Evolutionary conservation across 2,329 filamentous ascomycete species (phyloP).

Genomic region (Colletotrichum limetticola): DNA sequence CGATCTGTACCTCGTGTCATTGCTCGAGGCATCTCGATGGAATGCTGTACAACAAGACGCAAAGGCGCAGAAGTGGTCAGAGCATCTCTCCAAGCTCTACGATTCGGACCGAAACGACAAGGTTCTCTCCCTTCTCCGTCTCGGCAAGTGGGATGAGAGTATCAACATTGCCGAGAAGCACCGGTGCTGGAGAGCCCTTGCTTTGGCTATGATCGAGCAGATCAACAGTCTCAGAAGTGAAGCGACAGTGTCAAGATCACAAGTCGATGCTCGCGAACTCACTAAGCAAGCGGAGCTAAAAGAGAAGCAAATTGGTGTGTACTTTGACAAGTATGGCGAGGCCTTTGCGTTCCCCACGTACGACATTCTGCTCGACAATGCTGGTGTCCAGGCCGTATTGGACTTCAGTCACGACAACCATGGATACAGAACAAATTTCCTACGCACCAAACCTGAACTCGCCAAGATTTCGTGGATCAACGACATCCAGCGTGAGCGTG

Average conservation of each 20-base stretch:
- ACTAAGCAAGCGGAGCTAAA: constrained; percentile 57
- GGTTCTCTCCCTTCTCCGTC: constrained; percentile 63
- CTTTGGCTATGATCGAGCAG: constrained; percentile 65
- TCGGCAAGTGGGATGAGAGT: constrained; percentile 67
- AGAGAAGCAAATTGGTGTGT: constrained; percentile 57
- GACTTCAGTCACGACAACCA: constrained; percentile 76
- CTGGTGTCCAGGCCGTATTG: constrained; percentile 75
- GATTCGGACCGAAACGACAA: constrained; percentile 62
- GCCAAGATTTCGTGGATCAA: constrained; percentile 95
- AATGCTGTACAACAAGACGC: constrained; percentile 56
- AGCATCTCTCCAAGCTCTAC: constrained; percentile 61
- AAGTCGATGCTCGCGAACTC: constrained; percentile 43
- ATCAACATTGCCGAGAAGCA: constrained; percentile 70
- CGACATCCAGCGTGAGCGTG: constrained; percentile 80
- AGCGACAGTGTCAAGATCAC: constrained; percentile 26
- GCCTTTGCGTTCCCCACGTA: constrained; percentile 83
- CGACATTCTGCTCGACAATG: constrained; percentile 76
- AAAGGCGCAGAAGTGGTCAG: constrained; percentile 52
- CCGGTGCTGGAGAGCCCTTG: constrained; percentile 63
- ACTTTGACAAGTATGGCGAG: constrained; percentile 73
- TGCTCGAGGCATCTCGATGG: constrained; percentile 65
- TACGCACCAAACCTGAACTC: constrained; percentile 77
- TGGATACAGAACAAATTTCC: constrained; percentile 79
- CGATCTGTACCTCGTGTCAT: constrained; percentile 64
- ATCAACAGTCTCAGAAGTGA: constrained; percentile 49